Evolutionary conservation across 495 filamentous ascomycete genomes (phyloP).

Genomic region (Physcia stellaris): DNA sequence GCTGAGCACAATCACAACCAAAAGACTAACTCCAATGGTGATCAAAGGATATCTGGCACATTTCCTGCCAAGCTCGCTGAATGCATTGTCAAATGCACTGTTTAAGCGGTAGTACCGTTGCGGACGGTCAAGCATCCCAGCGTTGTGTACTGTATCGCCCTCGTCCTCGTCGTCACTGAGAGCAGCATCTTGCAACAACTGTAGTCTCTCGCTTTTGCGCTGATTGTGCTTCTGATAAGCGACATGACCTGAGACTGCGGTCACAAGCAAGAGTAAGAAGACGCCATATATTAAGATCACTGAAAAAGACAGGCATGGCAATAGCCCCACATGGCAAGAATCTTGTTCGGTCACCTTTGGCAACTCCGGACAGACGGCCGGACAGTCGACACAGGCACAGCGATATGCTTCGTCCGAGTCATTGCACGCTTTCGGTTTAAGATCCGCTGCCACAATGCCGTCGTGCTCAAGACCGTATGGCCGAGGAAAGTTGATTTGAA

Average conservation of each 20-base stretch:
- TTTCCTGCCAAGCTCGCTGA: conserved; percentile 65
- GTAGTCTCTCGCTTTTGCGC: conserved; percentile 63
- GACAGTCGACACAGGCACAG: conserved; percentile 90
- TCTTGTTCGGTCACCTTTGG: conserved; percentile 52
- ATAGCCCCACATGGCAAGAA: conserved; percentile 66
- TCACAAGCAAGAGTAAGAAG: conserved; percentile 51
- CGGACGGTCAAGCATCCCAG: conserved; percentile 55
- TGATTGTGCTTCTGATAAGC: conserved; percentile 57
- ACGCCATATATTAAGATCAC: conserved; percentile 77
- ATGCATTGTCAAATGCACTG: conserved; percentile 59
- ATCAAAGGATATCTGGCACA: conserved; percentile 74
- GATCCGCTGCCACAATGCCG: conserved; percentile 50
- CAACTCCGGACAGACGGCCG: conserved; percentile 66
- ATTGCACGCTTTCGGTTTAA: conserved; percentile 71
- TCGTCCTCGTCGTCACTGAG: conserved; percentile 86
- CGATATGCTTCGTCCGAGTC: conserved; percentile 70
- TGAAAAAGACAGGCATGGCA: conserved; percentile 84
- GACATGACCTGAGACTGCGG: conserved; percentile 56
- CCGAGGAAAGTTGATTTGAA: conserved; percentile 87
- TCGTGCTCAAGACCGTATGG: conserved; percentile 36
- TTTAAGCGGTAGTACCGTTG: conserved; percentile 64
- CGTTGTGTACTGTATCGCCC: conserved; percentile 59
- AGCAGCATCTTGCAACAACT: conserved; percentile 70
- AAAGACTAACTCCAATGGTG: conserved; percentile 57
- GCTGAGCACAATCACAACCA: conserved; percentile 63